phyloP scores from a whole-genome alignment of 2,329 filamentous ascomycete genomes.

The Colletotrichum australisinense region DNA sequence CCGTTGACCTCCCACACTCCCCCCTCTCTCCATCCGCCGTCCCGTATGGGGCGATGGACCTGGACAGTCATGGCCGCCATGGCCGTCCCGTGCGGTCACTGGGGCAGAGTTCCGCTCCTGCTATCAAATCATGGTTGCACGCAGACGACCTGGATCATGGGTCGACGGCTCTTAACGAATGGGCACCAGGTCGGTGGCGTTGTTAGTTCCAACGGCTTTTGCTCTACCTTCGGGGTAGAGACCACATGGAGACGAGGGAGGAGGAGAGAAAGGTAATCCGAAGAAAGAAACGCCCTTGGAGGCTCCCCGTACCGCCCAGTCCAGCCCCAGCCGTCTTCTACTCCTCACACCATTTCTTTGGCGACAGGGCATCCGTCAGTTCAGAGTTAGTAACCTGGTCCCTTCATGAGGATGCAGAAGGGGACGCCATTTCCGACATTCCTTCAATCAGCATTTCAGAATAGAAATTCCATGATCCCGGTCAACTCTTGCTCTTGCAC shows the following conservation, averaged over 20 bases:
- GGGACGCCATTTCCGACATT: not conserved
- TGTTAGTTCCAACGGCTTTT: conserved; percentile 19
- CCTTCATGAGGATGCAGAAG: not conserved
- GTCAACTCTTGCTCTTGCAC: not conserved
- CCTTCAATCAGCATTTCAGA: not conserved
- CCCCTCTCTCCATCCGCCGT: not conserved
- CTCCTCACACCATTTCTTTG: not conserved
- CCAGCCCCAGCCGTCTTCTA: not conserved
- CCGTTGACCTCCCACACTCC: not conserved
- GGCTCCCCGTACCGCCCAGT: not conserved
- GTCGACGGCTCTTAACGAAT: conserved; percentile 16
- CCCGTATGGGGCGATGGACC: conserved; percentile 3
- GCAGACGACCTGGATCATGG: conserved; percentile 32
- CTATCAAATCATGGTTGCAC: conserved; percentile 27
- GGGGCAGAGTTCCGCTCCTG: conserved; percentile 12
- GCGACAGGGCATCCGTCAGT: not conserved
- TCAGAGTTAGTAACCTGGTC: not conserved
- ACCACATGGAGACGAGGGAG: not conserved
- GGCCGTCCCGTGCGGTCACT: conserved; percentile 4
- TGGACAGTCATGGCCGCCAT: not conserved
- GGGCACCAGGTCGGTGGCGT: conserved; percentile 17
- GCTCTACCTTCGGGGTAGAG: not conserved
- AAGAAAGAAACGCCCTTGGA: not conserved
- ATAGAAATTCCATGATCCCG: conserved; percentile 4
- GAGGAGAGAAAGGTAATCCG: not conserved